Percentiles rank a stretch among this genome's conserved stretches.
Conservation (phyloP, 352 stramenopile species). For the Thraustochytrium striatum region DNA sequence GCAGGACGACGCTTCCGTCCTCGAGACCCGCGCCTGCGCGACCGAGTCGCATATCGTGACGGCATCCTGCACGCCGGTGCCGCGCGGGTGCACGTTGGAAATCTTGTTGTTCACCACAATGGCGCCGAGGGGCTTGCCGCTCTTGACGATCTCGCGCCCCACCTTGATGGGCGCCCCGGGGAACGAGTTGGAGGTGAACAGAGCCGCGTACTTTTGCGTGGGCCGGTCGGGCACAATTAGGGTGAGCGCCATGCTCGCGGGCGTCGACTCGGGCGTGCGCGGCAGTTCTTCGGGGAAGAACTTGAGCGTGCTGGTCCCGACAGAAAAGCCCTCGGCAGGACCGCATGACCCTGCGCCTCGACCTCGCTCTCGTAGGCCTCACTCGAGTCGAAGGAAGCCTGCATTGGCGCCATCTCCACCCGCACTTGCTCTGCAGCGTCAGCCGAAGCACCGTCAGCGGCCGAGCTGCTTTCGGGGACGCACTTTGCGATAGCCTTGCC, state of each 20-base stretch:
- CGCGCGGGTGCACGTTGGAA: constrained; percentile 92
- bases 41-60: constrained; percentile 86
- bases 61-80: constrained; percentile 81
- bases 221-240: constrained; percentile 76
- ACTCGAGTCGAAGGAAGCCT: neutral
- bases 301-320: constrained; percentile 71
- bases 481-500: constrained; percentile 55
- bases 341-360: constrained; percentile 17
- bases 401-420: constrained; percentile 6
- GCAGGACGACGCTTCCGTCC: constrained; percentile 69
- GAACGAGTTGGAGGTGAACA: constrained; percentile 85
- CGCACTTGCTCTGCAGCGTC: neutral
- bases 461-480: neutral
- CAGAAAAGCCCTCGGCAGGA: constrained; percentile 72
- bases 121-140: constrained; percentile 77
- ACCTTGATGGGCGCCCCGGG: constrained; percentile 79
- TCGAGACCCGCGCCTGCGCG: constrained; percentile 72
- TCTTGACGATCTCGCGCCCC: constrained; percentile 76
- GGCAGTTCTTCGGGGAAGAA: constrained; percentile 75
- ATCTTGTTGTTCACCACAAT: constrained; percentile 99
- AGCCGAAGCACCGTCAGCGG: neutral
- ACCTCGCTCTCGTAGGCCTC: constrained; percentile 42
- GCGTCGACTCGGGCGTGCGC: constrained; percentile 61
- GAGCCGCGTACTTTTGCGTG: constrained; percentile 73
- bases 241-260: constrained; percentile 69